Evolutionary conservation across 305 asterid species (phyloP).

Genomic region (Fraxinus sp.): DNA sequence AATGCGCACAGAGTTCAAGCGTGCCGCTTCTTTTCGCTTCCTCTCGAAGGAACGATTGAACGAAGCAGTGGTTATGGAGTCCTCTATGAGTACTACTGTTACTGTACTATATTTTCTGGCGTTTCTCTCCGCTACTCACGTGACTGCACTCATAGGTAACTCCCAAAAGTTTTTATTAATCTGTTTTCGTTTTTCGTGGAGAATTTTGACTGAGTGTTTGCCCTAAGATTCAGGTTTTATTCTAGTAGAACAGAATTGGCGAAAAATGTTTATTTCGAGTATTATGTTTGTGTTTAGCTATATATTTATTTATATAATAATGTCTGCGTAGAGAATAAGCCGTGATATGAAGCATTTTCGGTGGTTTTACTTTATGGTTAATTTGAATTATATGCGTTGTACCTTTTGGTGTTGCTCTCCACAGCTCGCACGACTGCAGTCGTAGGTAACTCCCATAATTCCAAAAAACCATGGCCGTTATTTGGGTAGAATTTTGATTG

Average conservation of each 20-base stretch:
- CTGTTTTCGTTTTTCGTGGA: background rate
- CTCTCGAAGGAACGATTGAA: constrained; percentile 27
- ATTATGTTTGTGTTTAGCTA: background rate
- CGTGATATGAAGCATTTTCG: background rate
- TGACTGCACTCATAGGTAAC: constrained; percentile 37
- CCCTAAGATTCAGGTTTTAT: background rate
- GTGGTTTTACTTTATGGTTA: background rate
- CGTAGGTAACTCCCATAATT: constrained; percentile 28
- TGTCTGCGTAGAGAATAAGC: background rate
- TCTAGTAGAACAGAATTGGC: background rate
- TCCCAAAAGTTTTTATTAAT: background rate
- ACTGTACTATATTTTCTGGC: constrained; percentile 24
- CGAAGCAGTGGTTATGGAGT: constrained; percentile 25
- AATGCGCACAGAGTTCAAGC: constrained; percentile 11
- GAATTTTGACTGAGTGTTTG: background rate
- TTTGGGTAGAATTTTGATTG: background rate
- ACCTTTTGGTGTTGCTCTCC: constrained; percentile 23
- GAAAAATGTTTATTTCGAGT: background rate
- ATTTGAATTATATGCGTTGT: constrained; percentile 2
- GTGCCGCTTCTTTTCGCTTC: constrained; percentile 25
- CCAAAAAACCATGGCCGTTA: background rate
- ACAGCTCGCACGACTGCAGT: constrained; percentile 22
- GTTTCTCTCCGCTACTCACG: constrained; percentile 25
- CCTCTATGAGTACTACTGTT: constrained; percentile 14
- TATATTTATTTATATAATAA: background rate